These are phyloP conservation scores for Fusarium verticillioides DNA, from an alignment of 2,329 filamentous ascomycete species.

Conservation along the genomic window DNA sequence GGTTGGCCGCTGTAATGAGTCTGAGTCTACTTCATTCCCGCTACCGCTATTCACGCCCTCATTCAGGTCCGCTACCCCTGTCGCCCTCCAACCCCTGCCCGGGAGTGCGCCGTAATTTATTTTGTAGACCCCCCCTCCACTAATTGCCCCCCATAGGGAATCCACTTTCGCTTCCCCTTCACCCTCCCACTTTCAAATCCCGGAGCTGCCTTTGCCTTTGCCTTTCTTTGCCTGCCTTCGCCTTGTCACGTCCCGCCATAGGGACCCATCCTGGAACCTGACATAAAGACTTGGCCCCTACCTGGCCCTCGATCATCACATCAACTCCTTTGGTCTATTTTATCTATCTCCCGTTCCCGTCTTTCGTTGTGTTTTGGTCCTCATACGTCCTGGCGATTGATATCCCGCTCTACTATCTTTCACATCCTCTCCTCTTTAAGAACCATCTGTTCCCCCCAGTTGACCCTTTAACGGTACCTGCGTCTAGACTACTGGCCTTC, in stretches of 20 bases:
- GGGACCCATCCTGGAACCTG: slow-evolving; percentile 45
- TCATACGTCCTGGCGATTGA: slow-evolving; percentile 35
- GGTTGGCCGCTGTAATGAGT: slow-evolving; percentile 35
- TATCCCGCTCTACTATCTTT: slow-evolving; percentile 15
- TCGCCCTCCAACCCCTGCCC: slow-evolving; percentile 7
- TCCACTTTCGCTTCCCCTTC: slow-evolving; percentile 38
- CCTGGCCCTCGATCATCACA: slow-evolving; percentile 44
- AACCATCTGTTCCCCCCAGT: slow-evolving; percentile 33
- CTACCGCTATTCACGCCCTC: slow-evolving; percentile 35
- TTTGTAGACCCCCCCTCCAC: slow-evolving; percentile 17
- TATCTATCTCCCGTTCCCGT: slow-evolving; percentile 39
- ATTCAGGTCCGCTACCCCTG: slow-evolving; percentile 25
- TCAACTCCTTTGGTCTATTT: slow-evolving; percentile 43
- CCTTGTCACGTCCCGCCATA: slow-evolving; percentile 46
- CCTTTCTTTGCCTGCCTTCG: slow-evolving; percentile 7
- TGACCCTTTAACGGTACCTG: slow-evolving; percentile 45
- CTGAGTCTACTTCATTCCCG: slow-evolving; percentile 18
- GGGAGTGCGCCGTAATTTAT: slow-evolving; percentile 34
- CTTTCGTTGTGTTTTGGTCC: slow-evolving; percentile 27
- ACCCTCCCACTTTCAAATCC: slow-evolving; percentile 37
- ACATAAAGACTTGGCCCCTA: slow-evolving; percentile 48
- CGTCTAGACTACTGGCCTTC: slow-evolving; percentile 39
- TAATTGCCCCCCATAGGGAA: slow-evolving; percentile 17
- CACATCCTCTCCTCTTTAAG: slow-evolving; percentile 12
- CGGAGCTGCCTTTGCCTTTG: slow-evolving; percentile 14